A percentile compares a stretch with the other conserved stretches of the same genome.
These are phyloP conservation scores for Penicillium tannophilum DNA, from an alignment of 495 filamentous ascomycete species.

Conservation along the genomic window DNA sequence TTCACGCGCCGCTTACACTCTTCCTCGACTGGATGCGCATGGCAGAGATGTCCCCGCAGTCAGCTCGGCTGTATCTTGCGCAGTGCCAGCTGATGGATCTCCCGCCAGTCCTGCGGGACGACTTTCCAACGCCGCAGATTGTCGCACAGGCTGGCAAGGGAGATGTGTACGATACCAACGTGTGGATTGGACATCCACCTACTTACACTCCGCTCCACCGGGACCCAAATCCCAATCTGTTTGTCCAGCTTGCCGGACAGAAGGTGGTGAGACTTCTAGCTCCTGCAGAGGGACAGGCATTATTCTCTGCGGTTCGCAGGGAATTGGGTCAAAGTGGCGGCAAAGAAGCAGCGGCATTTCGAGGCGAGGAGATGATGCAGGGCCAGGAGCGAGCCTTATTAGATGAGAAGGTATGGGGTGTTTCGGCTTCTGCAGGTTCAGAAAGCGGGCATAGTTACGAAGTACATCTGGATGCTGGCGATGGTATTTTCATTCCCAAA, in stretches of 20 bases:
- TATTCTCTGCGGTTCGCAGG: slow-evolving; percentile 62
- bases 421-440: slow-evolving; percentile 13
- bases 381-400: slow-evolving; percentile 67
- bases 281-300: slow-evolving; percentile 57
- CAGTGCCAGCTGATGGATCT: slow-evolving; percentile 72
- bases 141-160: slow-evolving; percentile 62
- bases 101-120: slow-evolving; percentile 59
- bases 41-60: slow-evolving; percentile 34
- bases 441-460: slow-evolving; percentile 51
- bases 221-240: slow-evolving; percentile 93
- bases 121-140: slow-evolving; percentile 68
- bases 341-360: slow-evolving; percentile 55
- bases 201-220: slow-evolving; percentile 88
- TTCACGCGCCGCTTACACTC: slow-evolving; percentile 56
- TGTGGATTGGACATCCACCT: slow-evolving; percentile 86
- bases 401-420: slow-evolving; percentile 70
- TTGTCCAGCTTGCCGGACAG: slow-evolving; percentile 75
- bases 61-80: slow-evolving; percentile 72
- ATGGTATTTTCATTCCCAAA: slow-evolving; percentile 83
- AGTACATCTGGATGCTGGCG: slow-evolving; percentile 61
- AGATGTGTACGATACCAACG: slow-evolving; percentile 80
- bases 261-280: slow-evolving; percentile 74
- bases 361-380: slow-evolving; percentile 92
- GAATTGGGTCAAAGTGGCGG: slow-evolving; percentile 43
- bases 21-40: slow-evolving; percentile 57